A percentile compares a stretch with the other conserved stretches of the same genome.
phyloP scores from a whole-genome alignment of 352 stramenopile species.

The Paralagenidium karlingii region DNA sequence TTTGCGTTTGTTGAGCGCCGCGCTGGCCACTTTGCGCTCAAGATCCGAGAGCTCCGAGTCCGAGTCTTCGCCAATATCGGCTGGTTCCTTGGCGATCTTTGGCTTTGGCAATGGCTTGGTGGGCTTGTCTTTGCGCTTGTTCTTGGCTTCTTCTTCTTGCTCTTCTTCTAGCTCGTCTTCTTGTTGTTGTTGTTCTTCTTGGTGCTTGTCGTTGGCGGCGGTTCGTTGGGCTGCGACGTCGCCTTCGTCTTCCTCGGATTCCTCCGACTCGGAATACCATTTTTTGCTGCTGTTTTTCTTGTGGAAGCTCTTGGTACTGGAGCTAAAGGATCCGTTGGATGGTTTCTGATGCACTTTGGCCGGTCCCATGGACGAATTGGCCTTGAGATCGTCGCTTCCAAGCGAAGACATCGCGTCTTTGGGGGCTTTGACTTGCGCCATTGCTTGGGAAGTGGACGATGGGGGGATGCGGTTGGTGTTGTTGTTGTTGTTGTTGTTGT shows the following conservation, averaged over 20 bases:
- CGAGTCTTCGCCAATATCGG: constrained; percentile 5
- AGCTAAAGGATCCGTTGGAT: background rate
- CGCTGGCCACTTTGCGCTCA: background rate
- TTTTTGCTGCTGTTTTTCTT: constrained; percentile 19
- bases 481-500: background rate
- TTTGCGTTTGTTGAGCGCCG: constrained; percentile 6
- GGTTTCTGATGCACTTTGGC: constrained; percentile 1
- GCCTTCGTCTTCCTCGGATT: constrained; percentile 13
- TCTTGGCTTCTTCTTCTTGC: constrained; percentile 3
- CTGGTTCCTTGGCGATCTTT: too few relatives aligned
- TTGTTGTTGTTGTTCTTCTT: background rate
- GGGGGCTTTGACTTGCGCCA: background rate
- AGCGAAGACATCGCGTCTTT: background rate
- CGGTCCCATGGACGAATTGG: constrained; percentile 8
- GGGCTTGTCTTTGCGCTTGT: too few relatives aligned
- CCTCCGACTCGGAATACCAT: constrained; percentile 42
- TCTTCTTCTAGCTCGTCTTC: constrained; percentile 3
- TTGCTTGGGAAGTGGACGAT: constrained; percentile 3
- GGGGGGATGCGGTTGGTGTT: background rate
- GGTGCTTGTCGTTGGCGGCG: background rate
- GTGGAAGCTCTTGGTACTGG: background rate
- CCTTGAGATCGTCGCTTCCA: constrained; percentile 2
- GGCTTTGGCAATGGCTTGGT: too few relatives aligned
- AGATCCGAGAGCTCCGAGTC: constrained; percentile 8
- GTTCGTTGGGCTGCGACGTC: background rate